Percentiles rank a stretch among this genome's conserved stretches.
Conservation (phyloP, 2,329 filamentous ascomycete species). For the Phialophora chinensis region DNA sequence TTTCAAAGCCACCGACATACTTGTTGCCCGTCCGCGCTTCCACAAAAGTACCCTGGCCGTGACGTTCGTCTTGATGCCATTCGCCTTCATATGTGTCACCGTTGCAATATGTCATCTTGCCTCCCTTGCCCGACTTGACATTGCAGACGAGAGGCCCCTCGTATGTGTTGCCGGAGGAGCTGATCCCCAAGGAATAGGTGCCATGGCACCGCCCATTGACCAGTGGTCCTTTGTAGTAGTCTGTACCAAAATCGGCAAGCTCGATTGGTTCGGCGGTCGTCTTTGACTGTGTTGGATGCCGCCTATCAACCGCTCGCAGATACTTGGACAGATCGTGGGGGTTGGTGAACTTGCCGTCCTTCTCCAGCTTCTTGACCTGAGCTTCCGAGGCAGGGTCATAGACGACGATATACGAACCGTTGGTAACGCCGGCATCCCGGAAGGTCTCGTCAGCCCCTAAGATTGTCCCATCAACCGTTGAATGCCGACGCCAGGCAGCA, state of each 20-base stretch:
- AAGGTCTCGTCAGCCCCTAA: slow-evolving; percentile 42
- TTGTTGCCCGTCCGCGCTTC: slow-evolving; percentile 65
- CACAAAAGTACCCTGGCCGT: slow-evolving; percentile 64
- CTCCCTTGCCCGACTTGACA: slow-evolving; percentile 59
- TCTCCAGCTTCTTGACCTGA: slow-evolving; percentile 31
- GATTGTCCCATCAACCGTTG: slow-evolving; percentile 44
- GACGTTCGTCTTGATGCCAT: slow-evolving; percentile 54
- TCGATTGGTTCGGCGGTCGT: slow-evolving; percentile 47
- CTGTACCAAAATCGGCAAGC: slow-evolving; percentile 57
- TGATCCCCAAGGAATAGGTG: slow-evolving; percentile 57
- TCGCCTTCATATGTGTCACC: slow-evolving; percentile 57
- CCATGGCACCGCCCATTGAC: slow-evolving; percentile 60
- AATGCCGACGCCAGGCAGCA: slow-evolving; percentile 50
- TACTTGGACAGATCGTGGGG: slow-evolving; percentile 29
- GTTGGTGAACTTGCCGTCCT: slow-evolving; percentile 43
- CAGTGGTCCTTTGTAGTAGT: slow-evolving; percentile 63
- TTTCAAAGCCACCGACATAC: slow-evolving; percentile 65
- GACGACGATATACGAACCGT: slow-evolving; percentile 51
- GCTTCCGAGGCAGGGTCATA: slow-evolving; percentile 49
- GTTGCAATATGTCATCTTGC: slow-evolving; percentile 63
- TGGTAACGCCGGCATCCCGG: slow-evolving; percentile 39
- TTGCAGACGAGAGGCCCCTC: slow-evolving; percentile 60
- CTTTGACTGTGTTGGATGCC: slow-evolving; percentile 33
- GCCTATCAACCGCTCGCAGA: slow-evolving; percentile 35
- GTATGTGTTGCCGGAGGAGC: slow-evolving; percentile 62